Evolutionary conservation across 2,329 filamentous ascomycete genomes (phyloP), one percentile per base, ranked within the genome.

Genomic region (Epicoccum nigrum): DNA sequence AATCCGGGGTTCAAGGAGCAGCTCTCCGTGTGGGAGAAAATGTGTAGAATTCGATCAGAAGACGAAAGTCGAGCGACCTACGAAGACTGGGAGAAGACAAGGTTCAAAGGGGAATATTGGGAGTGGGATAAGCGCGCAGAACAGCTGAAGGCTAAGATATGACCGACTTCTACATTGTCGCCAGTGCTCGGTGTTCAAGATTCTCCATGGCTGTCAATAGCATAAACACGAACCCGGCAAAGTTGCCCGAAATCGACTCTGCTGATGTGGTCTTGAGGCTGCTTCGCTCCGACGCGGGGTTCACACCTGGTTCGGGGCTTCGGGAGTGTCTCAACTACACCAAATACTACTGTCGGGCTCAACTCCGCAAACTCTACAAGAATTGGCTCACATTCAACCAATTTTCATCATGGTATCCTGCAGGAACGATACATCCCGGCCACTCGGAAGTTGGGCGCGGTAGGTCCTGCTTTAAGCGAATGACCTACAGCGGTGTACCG

Each of bases 61-160:
- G 53, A 33, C 6, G 61, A 60, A 45, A 61, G 59, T 28, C 57
- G 56, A 42, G 52, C 21, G 34, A 61, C 73, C 3, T 75, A 75
- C 44, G 48, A 67, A 8, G 54, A 56, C n/a, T 75, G 72, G 72
- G 44, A 62, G 21, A 62, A 60, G 38, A 60, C 58, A 1, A 59
- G 70, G 4, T 74, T 73, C 42, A 66, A 32, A 2, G 72, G 72
- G 0, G 65, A 68, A n/a, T 64, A 55, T 13, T 73, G 71, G 70
- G 70, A 72, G 32, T 75, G 73, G 73, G 72, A 73, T 30, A 53
- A 43, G 21, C 54, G 67, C 28, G 21, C 32, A 11, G 51, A 46
- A 23, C 25, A 53, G 34, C 11, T 45, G 25, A 60, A 54, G 35
- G 43, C 51, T 0, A 60, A 51, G 21, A 30, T 60, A 3, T 59